Percentiles rank a stretch among this genome's conserved stretches.
Conservation (phyloP, 1,139 yeast genomes). For the Taiozyma sp. region DNA sequence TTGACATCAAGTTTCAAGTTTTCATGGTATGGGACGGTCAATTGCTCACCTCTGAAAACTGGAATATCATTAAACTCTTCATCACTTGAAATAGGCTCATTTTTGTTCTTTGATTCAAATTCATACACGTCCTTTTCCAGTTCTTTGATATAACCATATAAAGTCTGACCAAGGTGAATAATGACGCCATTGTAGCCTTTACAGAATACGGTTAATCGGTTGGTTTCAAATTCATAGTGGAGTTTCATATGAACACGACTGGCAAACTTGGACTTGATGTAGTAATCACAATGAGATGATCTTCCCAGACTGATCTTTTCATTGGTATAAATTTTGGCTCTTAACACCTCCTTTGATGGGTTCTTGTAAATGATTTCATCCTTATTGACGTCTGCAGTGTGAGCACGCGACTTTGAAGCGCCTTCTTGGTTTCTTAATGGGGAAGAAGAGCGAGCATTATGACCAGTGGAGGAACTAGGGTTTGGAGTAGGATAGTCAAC, state of each 20-base stretch:
- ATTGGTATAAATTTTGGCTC: constrained; percentile 15
- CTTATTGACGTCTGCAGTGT: constrained; percentile 3
- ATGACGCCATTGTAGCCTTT: constrained; percentile 33
- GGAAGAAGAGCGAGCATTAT: constrained; percentile 24
- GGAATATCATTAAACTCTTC: constrained; percentile 38
- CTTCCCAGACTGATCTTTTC: constrained; percentile 20
- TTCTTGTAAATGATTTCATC: constrained; percentile 2
- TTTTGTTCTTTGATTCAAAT: constrained; percentile 9
- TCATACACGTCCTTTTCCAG: constrained; percentile 9
- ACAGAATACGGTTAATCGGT: constrained; percentile 30
- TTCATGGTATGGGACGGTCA: constrained; percentile 49
- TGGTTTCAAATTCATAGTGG: constrained; percentile 24
- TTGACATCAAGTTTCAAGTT: constrained; percentile 56
- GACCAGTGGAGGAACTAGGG: constrained; percentile 36
- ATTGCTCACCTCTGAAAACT: constrained; percentile 49
- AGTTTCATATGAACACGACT: constrained; percentile 63
- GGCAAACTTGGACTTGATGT: constrained; percentile 52
- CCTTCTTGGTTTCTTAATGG: constrained; percentile 17
- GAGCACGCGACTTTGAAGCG: not conserved
- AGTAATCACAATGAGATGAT: constrained; percentile 53
- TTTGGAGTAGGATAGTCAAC: constrained; percentile 37
- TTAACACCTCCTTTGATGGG: constrained; percentile 8
- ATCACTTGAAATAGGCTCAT: constrained; percentile 17
- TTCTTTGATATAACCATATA: constrained; percentile 22
- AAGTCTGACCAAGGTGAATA: constrained; percentile 25